These are phyloP conservation scores for Crithidia acanthocephali DNA, from an alignment of 208 protist species.

Conservation along the genomic window DNA sequence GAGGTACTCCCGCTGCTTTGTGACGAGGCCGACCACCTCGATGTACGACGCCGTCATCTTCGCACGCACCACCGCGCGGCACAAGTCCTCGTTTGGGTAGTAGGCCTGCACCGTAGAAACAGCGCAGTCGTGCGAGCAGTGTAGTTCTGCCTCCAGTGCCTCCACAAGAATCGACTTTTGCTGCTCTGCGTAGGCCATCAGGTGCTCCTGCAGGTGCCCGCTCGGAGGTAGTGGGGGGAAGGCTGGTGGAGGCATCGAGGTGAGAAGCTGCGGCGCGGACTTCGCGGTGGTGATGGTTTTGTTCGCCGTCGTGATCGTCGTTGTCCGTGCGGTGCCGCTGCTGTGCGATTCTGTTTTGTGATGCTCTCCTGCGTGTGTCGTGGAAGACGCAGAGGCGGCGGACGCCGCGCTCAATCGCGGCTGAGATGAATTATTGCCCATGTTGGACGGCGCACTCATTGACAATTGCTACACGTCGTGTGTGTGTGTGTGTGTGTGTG, in stretches of 20 bases:
- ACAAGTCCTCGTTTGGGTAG: conserved; percentile 32
- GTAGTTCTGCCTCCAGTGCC: conserved; percentile 18
- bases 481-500: too few species aligned
- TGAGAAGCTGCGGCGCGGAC: not conserved
- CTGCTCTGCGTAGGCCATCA: not conserved
- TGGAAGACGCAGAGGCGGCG: not conserved
- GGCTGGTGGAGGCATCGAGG: not conserved
- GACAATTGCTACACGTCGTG: not conserved
- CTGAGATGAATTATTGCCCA: conserved; percentile 10
- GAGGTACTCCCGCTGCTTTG: conserved; percentile 45
- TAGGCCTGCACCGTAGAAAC: conserved; percentile 31
- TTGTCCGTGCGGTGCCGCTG: not conserved
- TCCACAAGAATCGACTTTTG: conserved; percentile 1
- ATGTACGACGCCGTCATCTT: conserved; percentile 50
- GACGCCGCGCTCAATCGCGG: not conserved
- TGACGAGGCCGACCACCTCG: conserved; percentile 53
- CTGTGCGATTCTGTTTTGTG: not conserved
- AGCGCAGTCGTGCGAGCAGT: conserved; percentile 36
- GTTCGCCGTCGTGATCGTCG: not conserved
- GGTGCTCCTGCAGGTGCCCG: not conserved
- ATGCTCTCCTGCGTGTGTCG: not conserved
- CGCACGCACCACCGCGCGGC: conserved; percentile 22
- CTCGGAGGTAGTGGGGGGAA: not conserved
- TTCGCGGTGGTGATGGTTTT: not conserved
- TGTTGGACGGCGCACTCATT: not conserved